Percentiles rank a stretch among this genome's conserved stretches.
These are phyloP conservation scores for Macrophomina tecta DNA, from an alignment of 2,329 filamentous ascomycete genomes.

Conservation along the genomic window DNA sequence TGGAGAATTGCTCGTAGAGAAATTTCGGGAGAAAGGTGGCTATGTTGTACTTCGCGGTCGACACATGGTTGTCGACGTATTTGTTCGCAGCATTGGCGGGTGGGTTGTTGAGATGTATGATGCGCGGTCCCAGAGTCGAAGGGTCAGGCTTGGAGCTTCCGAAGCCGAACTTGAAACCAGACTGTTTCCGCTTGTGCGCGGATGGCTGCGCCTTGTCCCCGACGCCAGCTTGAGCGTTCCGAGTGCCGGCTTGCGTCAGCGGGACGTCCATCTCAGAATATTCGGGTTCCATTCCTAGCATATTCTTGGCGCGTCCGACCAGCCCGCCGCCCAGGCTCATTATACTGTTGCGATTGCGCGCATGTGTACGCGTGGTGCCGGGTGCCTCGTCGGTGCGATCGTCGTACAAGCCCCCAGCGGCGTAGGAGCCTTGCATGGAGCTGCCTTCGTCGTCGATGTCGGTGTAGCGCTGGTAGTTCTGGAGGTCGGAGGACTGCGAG, in stretches of 20 bases:
- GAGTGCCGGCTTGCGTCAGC: slow-evolving; percentile 76
- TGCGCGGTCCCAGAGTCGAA: slow-evolving; percentile 85
- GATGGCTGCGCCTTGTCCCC: slow-evolving; percentile 51
- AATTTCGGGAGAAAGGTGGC: slow-evolving; percentile 96
- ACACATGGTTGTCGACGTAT: slow-evolving; percentile 95
- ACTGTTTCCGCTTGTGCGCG: slow-evolving; percentile 67
- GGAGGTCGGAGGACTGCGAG: slow-evolving; percentile 79
- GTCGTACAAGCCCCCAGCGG: slow-evolving; percentile 67
- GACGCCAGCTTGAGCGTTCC: slow-evolving; percentile 39
- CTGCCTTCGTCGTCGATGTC: slow-evolving; percentile 83
- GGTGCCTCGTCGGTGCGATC: slow-evolving; percentile 37
- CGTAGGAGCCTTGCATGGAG: slow-evolving; percentile 77
- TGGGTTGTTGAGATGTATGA: slow-evolving; percentile 96
- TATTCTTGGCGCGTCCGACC: slow-evolving; percentile 85
- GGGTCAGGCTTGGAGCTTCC: slow-evolving; percentile 84
- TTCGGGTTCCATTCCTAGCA: slow-evolving; percentile 81
- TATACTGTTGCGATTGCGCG: slow-evolving; percentile 85
- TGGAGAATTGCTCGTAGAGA: slow-evolving; percentile 96
- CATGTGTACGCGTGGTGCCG: slow-evolving; percentile 55
- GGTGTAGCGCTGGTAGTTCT: slow-evolving; percentile 91
- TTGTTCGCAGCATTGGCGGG: slow-evolving; percentile 88
- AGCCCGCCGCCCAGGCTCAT: slow-evolving; percentile 85
- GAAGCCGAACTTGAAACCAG: slow-evolving; percentile 85
- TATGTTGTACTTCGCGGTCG: slow-evolving; percentile 95
- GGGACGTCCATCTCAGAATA: slow-evolving; percentile 99